Base-by-base conservation (phyloP, 371 early-diverging fungal genomes). In the Rhizopus sp. region DNA sequence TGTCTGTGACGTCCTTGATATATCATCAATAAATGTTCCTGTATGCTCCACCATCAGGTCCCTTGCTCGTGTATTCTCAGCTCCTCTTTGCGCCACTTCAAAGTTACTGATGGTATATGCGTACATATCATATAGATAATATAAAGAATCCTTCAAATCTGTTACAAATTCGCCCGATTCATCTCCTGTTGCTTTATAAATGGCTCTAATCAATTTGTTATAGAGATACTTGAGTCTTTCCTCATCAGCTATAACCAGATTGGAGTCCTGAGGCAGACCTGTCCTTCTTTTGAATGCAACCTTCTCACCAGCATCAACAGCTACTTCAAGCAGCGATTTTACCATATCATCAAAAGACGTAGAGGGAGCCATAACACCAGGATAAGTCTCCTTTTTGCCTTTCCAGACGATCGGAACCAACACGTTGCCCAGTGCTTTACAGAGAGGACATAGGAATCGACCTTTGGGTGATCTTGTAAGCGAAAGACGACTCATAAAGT, bases 391-490 rank as follows among this genome's bases (percentile, higher is more conserved):
- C 23, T 77, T 83, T 46, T 85, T 85, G 30, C 78, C 79, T 46
- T 84, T 86, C 82, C 87, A 85, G 12, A 83, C 72, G 10, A 91
- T 76, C 0, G 93, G 92, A 3, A 92, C 69, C 16, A 93, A 63
- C 3, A 83, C 76, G 64, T 98, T 98, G 30, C 96, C 95, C 7
- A 98, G 76, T 29, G 92, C 88, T 74, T 96, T 97, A 78, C 98
- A 97, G 3, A 97, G 77, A 0, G 97, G 97, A 62, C 98, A 98
- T 68, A 97, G 71, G 64, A 91, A 95, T 66, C 94, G 94, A 40
- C 79, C 78, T 23, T 63, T 60, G 0, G 62, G 47, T 23, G 58
- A 31, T 82, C 81, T 1, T 77, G 77, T 15, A 78, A 69, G 37
- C 1, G 30, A 29, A 30, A 15, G 55, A 5, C 16, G 13, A 8